Base-by-base conservation (phyloP, 768 basidiomycete species). In the Roridomyces roridus region DNA sequence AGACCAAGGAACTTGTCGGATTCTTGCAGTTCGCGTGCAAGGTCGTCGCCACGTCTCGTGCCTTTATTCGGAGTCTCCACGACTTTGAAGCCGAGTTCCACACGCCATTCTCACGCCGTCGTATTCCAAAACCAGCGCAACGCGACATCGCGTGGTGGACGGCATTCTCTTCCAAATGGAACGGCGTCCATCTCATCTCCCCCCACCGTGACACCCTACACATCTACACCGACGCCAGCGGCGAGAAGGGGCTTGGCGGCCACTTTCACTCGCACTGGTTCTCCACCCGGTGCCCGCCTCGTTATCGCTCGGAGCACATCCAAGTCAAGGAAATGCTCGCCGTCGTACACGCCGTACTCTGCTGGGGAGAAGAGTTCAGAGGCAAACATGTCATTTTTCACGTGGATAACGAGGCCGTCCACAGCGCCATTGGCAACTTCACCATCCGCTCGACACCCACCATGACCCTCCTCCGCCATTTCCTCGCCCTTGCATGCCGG, bases 201-300 rank as follows among this genome's bases (percentile, higher is more conserved):
- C 55, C 56, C 3, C 44, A 49, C 7, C 26, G 35, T 11, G 37
- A 43, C 39, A 46, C 43, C 17, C 21, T 58, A 39, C 49, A 61
- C n/a, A 57, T 70, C 23, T 65, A 61, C 51, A 69, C 70, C 14
- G 69, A 71, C 49, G 70, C 70, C 31, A 67, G 66, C 49, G 67
- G 70, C n/a, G 43, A 40, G 20, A 62, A 63, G 28, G 64, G 68
- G 23, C 21, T 62, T 25, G 59, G 55, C 7, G 70, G 69, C 15
- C 46, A 64, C 52, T 61, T 65, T 39, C 61, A 52, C 12, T 17
- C 37, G 3, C 31, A 15, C 4, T 68, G 67, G 67, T 71, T 66
- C 51, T 51, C 69, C 9, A 47, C 57, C 6, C 55, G 56, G 0
- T 48, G 67, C n/a, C 63, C 69, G 12, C 51, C 60, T 14, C 69